These are phyloP conservation scores for Henckelia pumila DNA, from an alignment of 257 asterid genomes.

Conservation along the genomic window DNA sequence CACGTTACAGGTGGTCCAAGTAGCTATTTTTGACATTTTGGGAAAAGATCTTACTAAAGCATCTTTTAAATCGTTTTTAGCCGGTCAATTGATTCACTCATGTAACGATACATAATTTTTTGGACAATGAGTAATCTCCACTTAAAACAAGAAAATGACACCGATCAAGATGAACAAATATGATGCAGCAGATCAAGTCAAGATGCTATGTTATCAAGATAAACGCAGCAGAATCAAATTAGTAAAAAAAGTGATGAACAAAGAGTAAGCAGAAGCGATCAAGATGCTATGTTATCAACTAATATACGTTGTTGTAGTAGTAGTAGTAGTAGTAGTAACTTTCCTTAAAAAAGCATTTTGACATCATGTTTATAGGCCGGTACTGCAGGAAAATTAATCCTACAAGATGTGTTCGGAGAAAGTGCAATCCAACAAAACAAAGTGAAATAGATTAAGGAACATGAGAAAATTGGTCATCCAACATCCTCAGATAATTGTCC, in stretches of 20 bases:
- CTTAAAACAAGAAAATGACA: not conserved
- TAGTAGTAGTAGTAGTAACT: not conserved
- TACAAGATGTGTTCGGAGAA: not conserved
- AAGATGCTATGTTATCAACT: not conserved
- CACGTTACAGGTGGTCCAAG: too few species aligned
- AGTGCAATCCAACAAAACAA: not conserved
- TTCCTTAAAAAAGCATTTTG: not conserved
- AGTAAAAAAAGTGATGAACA: too few species aligned
- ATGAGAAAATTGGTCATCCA: not conserved
- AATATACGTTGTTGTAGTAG: not conserved
- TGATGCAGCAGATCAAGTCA: too few species aligned
- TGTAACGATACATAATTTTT: not conserved
- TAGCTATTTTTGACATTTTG: too few species aligned
- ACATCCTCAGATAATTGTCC: constrained; percentile 43
- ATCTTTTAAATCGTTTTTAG: not conserved
- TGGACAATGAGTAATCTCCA: not conserved
- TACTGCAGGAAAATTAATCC: not conserved
- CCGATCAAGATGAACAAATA: too few species aligned
- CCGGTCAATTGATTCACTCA: too few species aligned
- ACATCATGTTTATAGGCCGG: not conserved
- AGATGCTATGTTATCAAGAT: too few species aligned
- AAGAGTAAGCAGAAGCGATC: too few species aligned
- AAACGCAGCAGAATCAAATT: too few species aligned
- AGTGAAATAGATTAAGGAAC: constrained; percentile 1
- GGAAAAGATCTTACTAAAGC: too few species aligned